Base-by-base conservation (phyloP, 805 yeast species). In the Starmerella etchellsii region DNA sequence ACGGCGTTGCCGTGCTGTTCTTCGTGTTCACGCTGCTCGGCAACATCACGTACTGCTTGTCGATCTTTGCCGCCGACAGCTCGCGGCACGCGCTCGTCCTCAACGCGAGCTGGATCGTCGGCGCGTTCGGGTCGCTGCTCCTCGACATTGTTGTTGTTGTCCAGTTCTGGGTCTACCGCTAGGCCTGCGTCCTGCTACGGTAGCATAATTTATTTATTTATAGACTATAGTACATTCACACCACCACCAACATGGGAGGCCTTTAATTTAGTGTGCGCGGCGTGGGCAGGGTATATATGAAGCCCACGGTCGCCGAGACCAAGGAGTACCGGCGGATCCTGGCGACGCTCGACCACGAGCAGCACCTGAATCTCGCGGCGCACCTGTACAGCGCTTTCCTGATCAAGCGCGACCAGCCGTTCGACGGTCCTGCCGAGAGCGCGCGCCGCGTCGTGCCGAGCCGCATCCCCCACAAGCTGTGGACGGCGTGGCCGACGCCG, bases 21-120 rank as follows among this genome's bases (percentile, higher is more conserved):
- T 88, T 88, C 63, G 64, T 91, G 19, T 88, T 91, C 68, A 97
- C 98, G 18, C 85, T 95, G 59, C 65, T 88, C 42, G 98, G 98
- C 35, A 91, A 88, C 58, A 66, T 82, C 55, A 83, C 95, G 1
- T 91, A 85, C 53, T 95, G 91, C 31, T 70, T 82, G 13, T 80
- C 94, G 10, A 88, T 88, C 39, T 64, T 88, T 37, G 73, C 81
- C 34, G 57, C 60, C 5, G 82, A 84, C 49, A 65, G 77, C 36
- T 77, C 83, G 40, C 66, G 68, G 54, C 68, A 74, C 46, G 88
- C 84, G 51, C 56, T 88, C 25, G 56, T 81, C 49, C 77, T 91
- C 37, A 93, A 91, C 59, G 74, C 88, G 2, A 78, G 94, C 20
- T 88, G 98, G 98, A 66, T 88, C 42, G 75, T 85, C 4, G 98